phyloP scores from a whole-genome alignment of 768 basidiomycete genomes.

The Phallus indusiatus region DNA sequence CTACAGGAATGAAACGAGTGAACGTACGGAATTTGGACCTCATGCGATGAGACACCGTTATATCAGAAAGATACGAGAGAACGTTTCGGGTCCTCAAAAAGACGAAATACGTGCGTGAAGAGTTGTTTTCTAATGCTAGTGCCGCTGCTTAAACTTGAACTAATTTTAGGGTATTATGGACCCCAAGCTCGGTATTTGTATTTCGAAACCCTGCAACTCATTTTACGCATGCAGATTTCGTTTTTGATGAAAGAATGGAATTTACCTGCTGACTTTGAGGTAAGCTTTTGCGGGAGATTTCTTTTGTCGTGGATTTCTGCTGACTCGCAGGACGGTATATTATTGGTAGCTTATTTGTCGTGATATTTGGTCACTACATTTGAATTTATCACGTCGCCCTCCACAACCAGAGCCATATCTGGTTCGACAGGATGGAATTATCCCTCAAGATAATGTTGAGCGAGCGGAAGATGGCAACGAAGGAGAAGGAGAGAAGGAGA shows the following conservation, averaged over 20 bases:
- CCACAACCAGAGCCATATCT: constrained; percentile 53
- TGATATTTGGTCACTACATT: constrained; percentile 72
- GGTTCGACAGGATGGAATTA: constrained; percentile 30
- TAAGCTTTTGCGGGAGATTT: constrained; percentile 20
- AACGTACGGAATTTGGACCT: constrained; percentile 52
- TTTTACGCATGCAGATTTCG: constrained; percentile 68
- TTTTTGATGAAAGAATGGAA: constrained; percentile 53
- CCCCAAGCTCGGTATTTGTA: constrained; percentile 68
- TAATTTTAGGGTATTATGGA: constrained; percentile 68
- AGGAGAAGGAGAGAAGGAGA: too few species aligned
- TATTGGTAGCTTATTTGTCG: constrained; percentile 52
- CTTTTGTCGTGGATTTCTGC: constrained; percentile 1
- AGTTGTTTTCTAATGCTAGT: constrained; percentile 4
- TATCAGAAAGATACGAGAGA: constrained; percentile 48
- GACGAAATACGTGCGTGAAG: constrained; percentile 51
- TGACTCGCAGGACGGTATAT: not conserved
- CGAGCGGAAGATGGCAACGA: not conserved
- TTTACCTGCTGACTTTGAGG: constrained; percentile 77
- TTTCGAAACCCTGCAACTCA: constrained; percentile 74
- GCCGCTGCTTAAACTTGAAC: not conserved
- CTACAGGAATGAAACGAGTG: constrained; percentile 72
- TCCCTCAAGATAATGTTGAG: not conserved
- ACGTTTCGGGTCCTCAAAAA: constrained; percentile 37
- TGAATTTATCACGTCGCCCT: constrained; percentile 51
- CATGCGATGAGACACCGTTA: constrained; percentile 61